Evolutionary conservation across 2,329 filamentous ascomycete species (phyloP), one percentile per base, ranked within the genome.

Genomic region (Atkinsonella hypoxylon): DNA sequence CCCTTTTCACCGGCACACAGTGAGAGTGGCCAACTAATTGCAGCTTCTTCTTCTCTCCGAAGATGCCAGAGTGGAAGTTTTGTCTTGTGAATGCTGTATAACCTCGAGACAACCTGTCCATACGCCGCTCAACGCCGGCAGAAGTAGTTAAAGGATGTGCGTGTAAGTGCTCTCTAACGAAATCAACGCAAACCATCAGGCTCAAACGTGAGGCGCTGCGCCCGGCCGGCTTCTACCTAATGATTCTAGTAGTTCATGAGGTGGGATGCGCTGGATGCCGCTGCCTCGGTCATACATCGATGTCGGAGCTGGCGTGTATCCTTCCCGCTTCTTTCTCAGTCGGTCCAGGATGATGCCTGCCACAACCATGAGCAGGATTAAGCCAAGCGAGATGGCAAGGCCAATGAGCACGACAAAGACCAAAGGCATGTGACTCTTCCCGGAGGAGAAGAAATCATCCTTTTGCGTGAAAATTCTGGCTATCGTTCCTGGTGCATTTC

Each of bases 381-480:
- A 70, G 30, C 74, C 86, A 1, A 94, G 79, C 1, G 89, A 78
- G 53, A 93, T 87, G 51, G 81, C 88, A 36, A 94, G 79, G 18
- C 81, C 82, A 56, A 94, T 91, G 12, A 94, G 78, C 39, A 94
- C 85, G 50, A 94, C 77, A 55, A 88, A 86, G 45, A 85, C 88
- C 43, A 87, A 70, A 11, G 85, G 81, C 59, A 93, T 74, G 58
- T 81, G 75, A 47, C 72, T 70, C 54, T 68, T 76, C 56, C 71
- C 67, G 52, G 75, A 70, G 26, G 71, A 76, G 69, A 95, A 93
- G 62, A 87, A 87, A 62, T 86, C 82, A 55, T 83, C 73, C 46
- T 87, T 85, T 69, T 94, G 82, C 11, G 90, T 85, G 65, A 98
- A 95, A 54, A 97, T 76, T 57, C 80, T 81, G 34, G 85, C 82